Base-by-base conservation (phyloP, 1,284 basidiomycete genomes). In the Sphagnurus paluster region DNA sequence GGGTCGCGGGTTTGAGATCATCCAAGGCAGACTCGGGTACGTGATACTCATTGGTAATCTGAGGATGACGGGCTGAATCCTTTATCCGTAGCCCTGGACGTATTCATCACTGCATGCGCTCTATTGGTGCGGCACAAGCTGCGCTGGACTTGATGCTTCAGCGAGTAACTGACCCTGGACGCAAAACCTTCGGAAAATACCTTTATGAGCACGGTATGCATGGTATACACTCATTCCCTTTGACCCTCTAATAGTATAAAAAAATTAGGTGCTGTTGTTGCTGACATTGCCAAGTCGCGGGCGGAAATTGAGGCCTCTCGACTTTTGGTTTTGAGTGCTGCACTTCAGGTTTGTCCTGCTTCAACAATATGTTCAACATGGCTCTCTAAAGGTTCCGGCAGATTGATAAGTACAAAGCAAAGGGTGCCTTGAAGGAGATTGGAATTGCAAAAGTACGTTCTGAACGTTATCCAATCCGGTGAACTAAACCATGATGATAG, bases 61-160 rank as follows among this genome's bases (percentile, higher is more conserved):
- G 24, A 16, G 4, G 36, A 13, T 13, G 14, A 25, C 8, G 42
- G 19, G 32, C 23, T 35, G 46, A 23, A 37, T 44, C 8, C 53
- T 36, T 39, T 21, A 14, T 10, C 29, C 49, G 46, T 49, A 89
- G 90, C 37, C 96, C 96, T 46, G 96, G 96, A 19, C 87, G 97
- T 46, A 90, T 98, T 58, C 96, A 98, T 65, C 96, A 99, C 67
- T 97, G 94, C 75, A 99, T 99, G 96, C 85, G 96, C 37, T 91
- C 92, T 16, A 90, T 99, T 51, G 96, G 96, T 33, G 80, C 82
- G 19, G 97, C 95, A 1, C 84, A 88, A 51, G 77, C 81, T 20
- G 90, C 96, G 1, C 74, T 98, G 48, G 92, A 98, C 60, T 72
- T 91, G 39, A 85, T 98, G 81, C 77, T 99, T 38, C 79, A 87